Conservation (phyloP, 495 filamentous ascomycete genomes). For the Tuber microsphaerosporum region DNA sequence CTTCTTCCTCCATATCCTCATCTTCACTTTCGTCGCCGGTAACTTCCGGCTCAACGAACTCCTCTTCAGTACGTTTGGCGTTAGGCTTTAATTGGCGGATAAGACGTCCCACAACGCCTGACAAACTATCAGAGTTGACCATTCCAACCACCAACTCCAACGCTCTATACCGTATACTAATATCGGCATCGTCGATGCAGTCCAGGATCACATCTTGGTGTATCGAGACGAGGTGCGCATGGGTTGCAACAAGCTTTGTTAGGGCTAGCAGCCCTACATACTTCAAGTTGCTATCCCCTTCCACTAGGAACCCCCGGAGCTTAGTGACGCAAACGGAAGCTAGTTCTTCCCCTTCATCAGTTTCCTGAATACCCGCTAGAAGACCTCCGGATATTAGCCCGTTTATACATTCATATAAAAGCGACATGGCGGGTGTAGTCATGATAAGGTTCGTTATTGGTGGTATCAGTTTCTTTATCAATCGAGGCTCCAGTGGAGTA, state of each 20-base stretch:
- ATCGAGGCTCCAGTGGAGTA: conserved; percentile 82
- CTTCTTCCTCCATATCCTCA: conserved; percentile 39
- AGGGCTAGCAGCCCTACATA: conserved; percentile 94
- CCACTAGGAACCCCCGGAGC: conserved; percentile 83
- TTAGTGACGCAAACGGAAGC: conserved; percentile 89
- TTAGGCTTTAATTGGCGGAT: conserved; percentile 70
- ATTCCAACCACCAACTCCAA: conserved; percentile 85
- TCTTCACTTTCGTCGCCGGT: conserved; percentile 29
- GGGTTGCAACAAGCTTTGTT: conserved; percentile 81
- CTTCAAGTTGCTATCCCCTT: conserved; percentile 91
- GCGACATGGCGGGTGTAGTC: conserved; percentile 90
- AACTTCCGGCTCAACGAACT: conserved; percentile 47
- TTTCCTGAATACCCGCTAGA: conserved; percentile 66
- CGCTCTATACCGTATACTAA: conserved; percentile 90
- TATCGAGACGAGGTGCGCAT: conserved; percentile 75
- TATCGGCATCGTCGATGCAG: conserved; percentile 89
- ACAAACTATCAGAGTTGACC: conserved; percentile 76
- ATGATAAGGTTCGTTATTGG: conserved; percentile 86
- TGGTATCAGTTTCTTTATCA: conserved; percentile 89
- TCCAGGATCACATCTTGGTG: conserved; percentile 94
- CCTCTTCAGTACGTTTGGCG: conserved; percentile 49
- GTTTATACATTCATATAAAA: conserved; percentile 96
- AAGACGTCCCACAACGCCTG: conserved; percentile 74
- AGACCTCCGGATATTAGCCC: conserved; percentile 96
- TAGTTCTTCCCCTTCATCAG: conserved; percentile 78